phyloP scores from a whole-genome alignment of 2,329 filamentous ascomycete species.

The Penicillium glabrum region DNA sequence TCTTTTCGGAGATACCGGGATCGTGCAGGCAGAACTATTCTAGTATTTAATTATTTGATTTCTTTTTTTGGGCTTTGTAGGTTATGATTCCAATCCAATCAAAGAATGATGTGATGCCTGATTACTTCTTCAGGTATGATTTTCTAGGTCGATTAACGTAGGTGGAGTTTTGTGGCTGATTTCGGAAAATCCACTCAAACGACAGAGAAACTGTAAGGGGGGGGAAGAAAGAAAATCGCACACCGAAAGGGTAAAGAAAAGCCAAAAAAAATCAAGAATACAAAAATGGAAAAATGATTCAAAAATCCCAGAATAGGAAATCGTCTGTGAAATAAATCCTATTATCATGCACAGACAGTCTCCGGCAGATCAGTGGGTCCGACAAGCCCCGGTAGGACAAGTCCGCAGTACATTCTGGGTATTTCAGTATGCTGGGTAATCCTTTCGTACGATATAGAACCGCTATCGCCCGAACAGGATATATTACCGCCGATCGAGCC shows the following conservation, averaged over 20 bases:
- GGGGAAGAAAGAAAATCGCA: background rate
- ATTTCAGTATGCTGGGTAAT: background rate
- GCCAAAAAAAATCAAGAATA: background rate
- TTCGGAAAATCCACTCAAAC: conserved; percentile 13
- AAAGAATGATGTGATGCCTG: background rate
- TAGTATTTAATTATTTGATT: background rate
- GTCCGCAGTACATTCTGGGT: background rate
- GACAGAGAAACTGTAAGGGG: background rate
- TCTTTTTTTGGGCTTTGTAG: background rate
- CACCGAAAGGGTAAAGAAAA: background rate
- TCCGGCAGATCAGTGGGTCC: conserved; percentile 20
- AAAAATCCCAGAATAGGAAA: background rate
- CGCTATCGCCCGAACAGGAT: conserved; percentile 7
- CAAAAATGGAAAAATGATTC: background rate
- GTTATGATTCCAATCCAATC: conserved; percentile 7
- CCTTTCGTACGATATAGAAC: background rate
- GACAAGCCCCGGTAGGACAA: background rate
- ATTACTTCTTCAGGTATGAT: background rate
- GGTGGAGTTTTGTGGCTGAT: conserved; percentile 10
- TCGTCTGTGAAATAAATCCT: background rate
- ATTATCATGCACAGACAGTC: conserved; percentile 1
- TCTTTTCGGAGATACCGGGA: background rate
- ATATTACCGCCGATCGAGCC: background rate
- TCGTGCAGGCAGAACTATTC: conserved; percentile 5
- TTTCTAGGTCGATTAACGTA: background rate